A percentile compares a stretch with the other conserved stretches of the same genome.
Conservation (phyloP, 306 rosid genomes). For the Vachellia collinsii region DNA sequence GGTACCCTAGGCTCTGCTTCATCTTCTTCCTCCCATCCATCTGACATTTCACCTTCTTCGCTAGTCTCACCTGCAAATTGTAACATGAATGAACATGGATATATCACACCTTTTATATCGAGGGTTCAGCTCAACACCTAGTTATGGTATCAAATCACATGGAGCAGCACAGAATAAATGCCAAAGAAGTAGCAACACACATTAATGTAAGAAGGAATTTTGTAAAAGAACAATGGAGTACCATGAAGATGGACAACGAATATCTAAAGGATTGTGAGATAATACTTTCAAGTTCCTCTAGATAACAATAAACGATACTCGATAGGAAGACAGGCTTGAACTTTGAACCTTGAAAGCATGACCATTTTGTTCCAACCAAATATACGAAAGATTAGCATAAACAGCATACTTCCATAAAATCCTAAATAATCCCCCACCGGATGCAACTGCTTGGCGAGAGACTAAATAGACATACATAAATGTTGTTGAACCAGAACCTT, state of each 20-base stretch:
- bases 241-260: background rate
- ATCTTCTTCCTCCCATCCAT: slow-evolving; percentile 71
- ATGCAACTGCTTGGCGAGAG: background rate
- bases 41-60: slow-evolving; percentile 49
- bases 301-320: background rate
- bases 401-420: slow-evolving; percentile 1
- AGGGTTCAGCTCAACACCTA: slow-evolving; percentile 4
- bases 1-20: slow-evolving; percentile 66
- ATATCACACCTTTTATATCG: slow-evolving; percentile 12
- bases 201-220: background rate
- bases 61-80: slow-evolving; percentile 52
- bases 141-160: background rate
- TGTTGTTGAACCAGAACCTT: background rate
- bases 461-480: background rate
- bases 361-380: slow-evolving; percentile 10
- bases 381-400: background rate
- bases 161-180: slow-evolving; percentile 14
- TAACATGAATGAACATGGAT: slow-evolving; percentile 25
- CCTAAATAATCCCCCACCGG: background rate
- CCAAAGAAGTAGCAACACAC: slow-evolving; percentile 4
- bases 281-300: slow-evolving; percentile 12
- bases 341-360: background rate
- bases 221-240: background rate
- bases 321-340: background rate
- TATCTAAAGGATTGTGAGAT: background rate